Percentiles rank a stretch among this genome's conserved stretches.
phyloP scores from a whole-genome alignment of 306 rosid species.

The Castanea mollissima region DNA sequence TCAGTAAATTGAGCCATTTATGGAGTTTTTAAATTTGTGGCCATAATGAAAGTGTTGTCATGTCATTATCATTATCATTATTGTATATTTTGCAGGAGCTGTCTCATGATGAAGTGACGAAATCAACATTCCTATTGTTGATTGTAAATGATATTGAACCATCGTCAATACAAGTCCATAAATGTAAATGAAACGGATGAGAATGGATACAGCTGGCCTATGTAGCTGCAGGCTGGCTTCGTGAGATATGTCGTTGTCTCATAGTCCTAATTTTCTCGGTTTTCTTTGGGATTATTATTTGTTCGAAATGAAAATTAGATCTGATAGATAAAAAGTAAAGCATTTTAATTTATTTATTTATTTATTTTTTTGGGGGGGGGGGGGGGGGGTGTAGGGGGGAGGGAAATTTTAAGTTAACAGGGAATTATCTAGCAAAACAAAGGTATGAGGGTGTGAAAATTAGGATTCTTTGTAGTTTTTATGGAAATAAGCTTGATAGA shows the following conservation, averaged over 20 bases:
- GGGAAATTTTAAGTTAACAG: no score
- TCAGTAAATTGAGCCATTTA: neutral
- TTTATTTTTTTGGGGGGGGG: neutral
- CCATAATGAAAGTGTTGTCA: neutral
- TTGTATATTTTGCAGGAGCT: constrained; percentile 25
- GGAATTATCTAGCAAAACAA: constrained; percentile 1
- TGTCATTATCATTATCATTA: neutral
- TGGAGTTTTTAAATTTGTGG: neutral
- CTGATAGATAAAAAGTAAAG: neutral
- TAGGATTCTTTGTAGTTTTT: neutral
- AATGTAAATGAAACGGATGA: neutral
- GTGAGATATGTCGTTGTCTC: neutral
- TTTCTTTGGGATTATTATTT: neutral
- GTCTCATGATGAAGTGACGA: constrained; percentile 20
- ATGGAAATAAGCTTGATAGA: neutral
- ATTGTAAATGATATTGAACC: constrained; percentile 31
- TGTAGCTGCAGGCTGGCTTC: constrained; percentile 8
- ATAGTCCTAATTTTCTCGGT: neutral
- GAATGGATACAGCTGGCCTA: constrained; percentile 15
- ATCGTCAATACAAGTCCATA: constrained; percentile 16
- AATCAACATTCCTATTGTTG: constrained; percentile 34
- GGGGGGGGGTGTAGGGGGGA: no score
- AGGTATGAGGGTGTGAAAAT: neutral
- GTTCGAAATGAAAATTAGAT: constrained; percentile 1
- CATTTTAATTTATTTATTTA: neutral